Evolutionary conservation across 305 asterid species (phyloP).

Genomic region (Plantago coronopus): DNA sequence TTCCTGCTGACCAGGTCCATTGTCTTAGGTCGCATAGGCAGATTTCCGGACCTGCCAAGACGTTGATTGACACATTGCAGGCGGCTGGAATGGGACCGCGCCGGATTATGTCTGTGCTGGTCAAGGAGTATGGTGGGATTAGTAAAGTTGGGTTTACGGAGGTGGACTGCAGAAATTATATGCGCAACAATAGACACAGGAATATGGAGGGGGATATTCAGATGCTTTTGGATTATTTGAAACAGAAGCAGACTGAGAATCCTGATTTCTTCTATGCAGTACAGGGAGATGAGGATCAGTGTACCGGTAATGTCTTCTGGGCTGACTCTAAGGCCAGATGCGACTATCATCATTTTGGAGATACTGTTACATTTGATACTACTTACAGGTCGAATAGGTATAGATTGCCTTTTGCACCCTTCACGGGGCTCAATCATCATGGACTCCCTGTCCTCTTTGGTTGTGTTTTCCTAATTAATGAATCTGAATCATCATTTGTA

Average conservation of each 20-base stretch:
- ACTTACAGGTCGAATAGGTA: conserved; percentile 65
- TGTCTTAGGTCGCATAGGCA: conserved; percentile 89
- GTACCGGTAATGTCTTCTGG: conserved; percentile 59
- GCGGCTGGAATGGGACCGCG: conserved; percentile 99
- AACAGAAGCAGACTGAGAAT: conserved; percentile 55
- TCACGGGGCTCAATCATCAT: conserved; percentile 70
- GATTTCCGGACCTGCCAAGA: conserved; percentile 87
- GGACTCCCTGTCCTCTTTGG: conserved; percentile 69
- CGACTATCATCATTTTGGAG: conserved; percentile 60
- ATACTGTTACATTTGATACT: conserved; percentile 63
- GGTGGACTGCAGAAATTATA: conserved; percentile 92
- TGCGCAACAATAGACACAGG: conserved; percentile 71
- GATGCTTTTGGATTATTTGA: conserved; percentile 55
- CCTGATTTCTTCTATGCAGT: conserved; percentile 51
- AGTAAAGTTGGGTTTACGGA: conserved; percentile 93
- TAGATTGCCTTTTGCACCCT: conserved; percentile 61
- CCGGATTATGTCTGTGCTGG: conserved; percentile 83
- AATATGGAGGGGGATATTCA: conserved; percentile 66
- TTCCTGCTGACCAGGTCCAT: conserved; percentile 89
- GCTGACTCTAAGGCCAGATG: conserved; percentile 51
- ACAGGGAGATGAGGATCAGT: conserved; percentile 56
- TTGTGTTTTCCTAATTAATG: conserved; percentile 59
- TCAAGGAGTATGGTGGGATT: conserved; percentile 92
- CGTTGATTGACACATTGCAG: conserved; percentile 84
- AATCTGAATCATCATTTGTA: conserved; percentile 56